phyloP scores from a whole-genome alignment of 352 stramenopile species.

The Phytophthora capsici region DNA sequence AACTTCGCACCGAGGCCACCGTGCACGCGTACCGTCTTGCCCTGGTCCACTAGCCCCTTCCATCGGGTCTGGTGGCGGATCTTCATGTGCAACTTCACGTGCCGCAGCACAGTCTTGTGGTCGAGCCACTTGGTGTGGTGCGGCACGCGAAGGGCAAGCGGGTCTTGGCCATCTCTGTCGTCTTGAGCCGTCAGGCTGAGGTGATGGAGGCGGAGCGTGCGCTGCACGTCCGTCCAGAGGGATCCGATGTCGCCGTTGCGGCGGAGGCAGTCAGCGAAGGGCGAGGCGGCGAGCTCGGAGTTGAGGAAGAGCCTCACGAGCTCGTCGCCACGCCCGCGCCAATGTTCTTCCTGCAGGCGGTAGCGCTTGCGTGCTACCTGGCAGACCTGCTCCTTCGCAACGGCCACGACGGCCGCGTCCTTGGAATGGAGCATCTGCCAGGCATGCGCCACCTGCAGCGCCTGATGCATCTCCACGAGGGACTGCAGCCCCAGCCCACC shows the following conservation, averaged over 20 bases:
- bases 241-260: constrained; percentile 16
- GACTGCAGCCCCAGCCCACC: constrained; percentile 2
- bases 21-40: constrained; percentile 2
- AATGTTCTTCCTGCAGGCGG: constrained; percentile 1
- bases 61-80: neutral
- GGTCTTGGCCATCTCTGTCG: neutral
- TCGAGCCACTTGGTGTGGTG: constrained; percentile 7
- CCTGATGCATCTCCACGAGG: constrained; percentile 11
- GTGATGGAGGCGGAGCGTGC: neutral
- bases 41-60: constrained; percentile 2
- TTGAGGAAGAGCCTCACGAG: constrained; percentile 4
- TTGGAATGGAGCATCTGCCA: constrained; percentile 19
- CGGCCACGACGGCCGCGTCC: neutral
- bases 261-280: too few relatives aligned
- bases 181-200: constrained; percentile 9
- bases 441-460: constrained; percentile 5
- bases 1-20: neutral
- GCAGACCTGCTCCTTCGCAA: constrained; percentile 12
- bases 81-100: constrained; percentile 26
- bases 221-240: constrained; percentile 16
- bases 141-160: constrained; percentile 11
- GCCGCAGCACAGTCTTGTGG: constrained; percentile 12
- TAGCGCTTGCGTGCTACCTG: constrained; percentile 8
- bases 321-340: neutral
- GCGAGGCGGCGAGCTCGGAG: neutral